Evolutionary conservation across 208 protist species (phyloP).

Genomic region (Trypanosoma platydactyli): DNA sequence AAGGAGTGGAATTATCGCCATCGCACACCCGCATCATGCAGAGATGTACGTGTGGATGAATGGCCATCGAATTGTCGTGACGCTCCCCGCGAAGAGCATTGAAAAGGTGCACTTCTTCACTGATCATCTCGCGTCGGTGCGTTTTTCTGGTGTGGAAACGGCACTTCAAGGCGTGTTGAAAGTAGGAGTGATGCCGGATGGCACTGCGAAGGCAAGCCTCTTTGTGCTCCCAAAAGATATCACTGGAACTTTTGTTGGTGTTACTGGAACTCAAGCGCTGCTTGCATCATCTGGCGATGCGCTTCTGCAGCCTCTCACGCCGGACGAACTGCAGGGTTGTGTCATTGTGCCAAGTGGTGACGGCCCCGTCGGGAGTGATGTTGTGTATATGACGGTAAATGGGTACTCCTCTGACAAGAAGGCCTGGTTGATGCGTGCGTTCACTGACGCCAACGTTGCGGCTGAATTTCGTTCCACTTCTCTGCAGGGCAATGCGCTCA

Average conservation of each 20-base stretch:
- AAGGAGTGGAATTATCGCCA: slow-evolving; percentile 33
- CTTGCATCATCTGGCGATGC: background rate
- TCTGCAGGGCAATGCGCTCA: background rate
- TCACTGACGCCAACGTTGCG: slow-evolving; percentile 14
- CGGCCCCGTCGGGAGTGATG: background rate
- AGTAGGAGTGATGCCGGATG: slow-evolving; percentile 20
- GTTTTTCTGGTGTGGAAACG: slow-evolving; percentile 4
- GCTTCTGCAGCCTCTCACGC: slow-evolving; percentile 24
- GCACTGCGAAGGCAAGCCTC: slow-evolving; percentile 23
- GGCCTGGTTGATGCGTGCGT: slow-evolving; percentile 25
- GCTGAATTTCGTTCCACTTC: slow-evolving; percentile 8
- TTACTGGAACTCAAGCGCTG: background rate
- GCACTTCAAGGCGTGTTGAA: slow-evolving; percentile 28
- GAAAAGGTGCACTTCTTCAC: slow-evolving; percentile 30
- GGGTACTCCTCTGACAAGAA: slow-evolving; percentile 14
- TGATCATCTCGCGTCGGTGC: slow-evolving; percentile 22
- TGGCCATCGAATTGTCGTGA: slow-evolving; percentile 28
- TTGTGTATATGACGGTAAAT: slow-evolving; percentile 25
- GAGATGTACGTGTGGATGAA: slow-evolving; percentile 28
- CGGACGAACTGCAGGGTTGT: slow-evolving; percentile 22
- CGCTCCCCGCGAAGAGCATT: slow-evolving; percentile 23
- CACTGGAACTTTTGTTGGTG: slow-evolving; percentile 25
- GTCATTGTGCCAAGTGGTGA: slow-evolving; percentile 23
- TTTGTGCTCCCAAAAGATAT: slow-evolving; percentile 23
- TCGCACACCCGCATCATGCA: slow-evolving; percentile 28